Base-by-base conservation (phyloP, 2,329 filamentous ascomycete species). In the Fusarium longipes region DNA sequence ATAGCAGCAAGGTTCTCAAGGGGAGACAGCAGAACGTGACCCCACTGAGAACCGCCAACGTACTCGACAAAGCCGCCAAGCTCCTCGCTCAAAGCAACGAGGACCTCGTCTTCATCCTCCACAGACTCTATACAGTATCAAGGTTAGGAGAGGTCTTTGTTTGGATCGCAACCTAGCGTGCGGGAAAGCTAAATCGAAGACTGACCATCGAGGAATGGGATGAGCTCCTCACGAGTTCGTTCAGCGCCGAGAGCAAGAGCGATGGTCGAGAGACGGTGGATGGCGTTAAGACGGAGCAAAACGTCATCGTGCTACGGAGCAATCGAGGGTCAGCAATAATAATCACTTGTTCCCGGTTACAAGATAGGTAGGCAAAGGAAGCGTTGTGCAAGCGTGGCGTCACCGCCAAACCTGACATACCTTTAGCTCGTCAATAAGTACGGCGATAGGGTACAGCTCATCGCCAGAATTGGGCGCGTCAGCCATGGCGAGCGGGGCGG, bases 391-490 rank as follows among this genome's bases (percentile, higher is more conserved):
- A 67, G 57, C 65, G 65, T 69, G 67, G 63, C 67, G 66, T 73
- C 63, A 72, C 65, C 69, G 71, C 76, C 81, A 76, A 65, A 69
- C 22, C 48, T 57, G 47, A 51, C 62, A 66, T 88, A 97, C 94
- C 93, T 97, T 99, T 77, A 99, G 87, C 88, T 99, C 96, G 82
- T 99, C 96, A 82, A 99, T 99, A 82, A 99, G 90, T 74, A 99
- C 96, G 78, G 96, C 96, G 86, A 99, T 99, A 80, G 96, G 96
- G 82, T 98, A 99, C 77, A 99, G 93, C 90, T 98, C 96, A 84
- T 99, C 96, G 81, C 91, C 96, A 85, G 95, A 89, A 82, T 91
- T 92, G 81, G 90, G 87, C 83, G 91, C 91, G 84, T 97, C 88
- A 82, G 88, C 93, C 95, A 98, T 98, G 81, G 81, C 86, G 87